These are phyloP conservation scores for Dichomitus squalens DNA, from an alignment of 1,284 basidiomycete genomes.

Conservation along the genomic window DNA sequence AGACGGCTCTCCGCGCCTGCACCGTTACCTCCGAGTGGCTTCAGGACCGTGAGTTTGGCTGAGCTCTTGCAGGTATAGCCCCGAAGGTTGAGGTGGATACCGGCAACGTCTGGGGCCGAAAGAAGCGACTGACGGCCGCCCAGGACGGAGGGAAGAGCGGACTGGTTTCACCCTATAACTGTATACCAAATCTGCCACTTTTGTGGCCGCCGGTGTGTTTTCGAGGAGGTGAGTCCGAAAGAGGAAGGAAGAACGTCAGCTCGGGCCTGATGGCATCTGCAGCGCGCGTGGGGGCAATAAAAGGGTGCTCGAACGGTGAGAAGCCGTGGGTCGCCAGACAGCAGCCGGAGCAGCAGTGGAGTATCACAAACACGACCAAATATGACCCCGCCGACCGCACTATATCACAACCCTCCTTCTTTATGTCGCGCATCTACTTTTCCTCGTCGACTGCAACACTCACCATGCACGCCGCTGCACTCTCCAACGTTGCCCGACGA, in stretches of 20 bases:
- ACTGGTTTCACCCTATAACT: neutral
- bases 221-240: neutral
- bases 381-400: neutral
- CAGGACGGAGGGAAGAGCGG: neutral
- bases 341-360: neutral
- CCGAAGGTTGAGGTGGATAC: too few relatives aligned
- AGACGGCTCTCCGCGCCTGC: neutral
- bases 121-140: neutral
- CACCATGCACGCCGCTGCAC: neutral
- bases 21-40: too few relatives aligned
- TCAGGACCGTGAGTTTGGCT: too few relatives aligned
- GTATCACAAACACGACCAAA: conserved; percentile 5
- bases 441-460: neutral
- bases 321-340: neutral
- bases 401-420: neutral
- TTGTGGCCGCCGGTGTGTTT: neutral
- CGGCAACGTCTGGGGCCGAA: neutral
- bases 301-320: neutral
- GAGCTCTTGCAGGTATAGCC: too few relatives aligned
- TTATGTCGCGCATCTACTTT: neutral
- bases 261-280: neutral
- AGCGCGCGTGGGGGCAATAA: neutral
- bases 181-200: neutral
- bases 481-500: neutral
- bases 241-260: neutral